A percentile compares a stretch with the other conserved stretches of the same genome.
Conservation (phyloP, 495 filamentous ascomycete species). For the Penicillium antarcticum region DNA sequence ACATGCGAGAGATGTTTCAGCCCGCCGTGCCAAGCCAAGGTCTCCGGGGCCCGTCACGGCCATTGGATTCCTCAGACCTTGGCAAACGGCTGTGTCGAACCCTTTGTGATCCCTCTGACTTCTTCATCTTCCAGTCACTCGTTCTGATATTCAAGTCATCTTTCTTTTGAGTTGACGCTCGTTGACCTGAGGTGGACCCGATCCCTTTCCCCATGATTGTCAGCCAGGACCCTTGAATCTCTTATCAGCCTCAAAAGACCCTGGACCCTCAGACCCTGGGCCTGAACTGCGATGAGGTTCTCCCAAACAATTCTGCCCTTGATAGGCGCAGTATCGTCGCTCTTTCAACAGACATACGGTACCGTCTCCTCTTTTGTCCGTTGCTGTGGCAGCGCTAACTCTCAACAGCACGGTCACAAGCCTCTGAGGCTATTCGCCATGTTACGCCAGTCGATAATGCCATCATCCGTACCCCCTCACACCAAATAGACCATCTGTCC, state of each 20-base stretch:
- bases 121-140: background rate
- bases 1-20: background rate
- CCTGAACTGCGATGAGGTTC: slow-evolving; percentile 22
- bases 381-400: slow-evolving; percentile 6
- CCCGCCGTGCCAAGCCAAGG: slow-evolving; percentile 3
- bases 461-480: slow-evolving; percentile 71
- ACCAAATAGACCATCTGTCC: slow-evolving; percentile 73
- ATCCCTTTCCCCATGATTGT: background rate
- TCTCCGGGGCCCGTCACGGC: background rate
- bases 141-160: background rate
- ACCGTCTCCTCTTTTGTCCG: background rate
- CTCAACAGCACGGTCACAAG: slow-evolving; percentile 62
- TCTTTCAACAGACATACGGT: slow-evolving; percentile 19
- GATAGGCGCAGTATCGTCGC: slow-evolving; percentile 13
- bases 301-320: slow-evolving; percentile 13
- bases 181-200: background rate
- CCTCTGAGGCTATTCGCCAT: slow-evolving; percentile 72
- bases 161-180: background rate
- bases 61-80: slow-evolving; percentile 6
- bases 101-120: background rate
- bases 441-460: slow-evolving; percentile 72
- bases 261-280: background rate
- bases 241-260: background rate
- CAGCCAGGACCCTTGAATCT: slow-evolving; percentile 9
- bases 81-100: slow-evolving; percentile 1